These are phyloP conservation scores for Phytophthora constricta DNA, from an alignment of 352 stramenopile species.

Conservation along the genomic window DNA sequence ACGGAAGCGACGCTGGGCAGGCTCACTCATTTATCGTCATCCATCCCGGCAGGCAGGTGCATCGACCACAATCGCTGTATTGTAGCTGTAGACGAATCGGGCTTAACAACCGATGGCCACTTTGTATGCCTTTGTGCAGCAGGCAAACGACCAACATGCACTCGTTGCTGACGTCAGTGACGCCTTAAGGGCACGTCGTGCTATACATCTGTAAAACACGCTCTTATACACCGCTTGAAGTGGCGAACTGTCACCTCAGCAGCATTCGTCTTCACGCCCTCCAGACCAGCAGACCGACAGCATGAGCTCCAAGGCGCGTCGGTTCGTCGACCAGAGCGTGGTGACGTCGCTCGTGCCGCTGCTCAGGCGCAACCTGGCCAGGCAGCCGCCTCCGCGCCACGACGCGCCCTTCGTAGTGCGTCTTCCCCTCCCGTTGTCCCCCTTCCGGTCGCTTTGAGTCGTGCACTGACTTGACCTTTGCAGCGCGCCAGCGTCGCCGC, in stretches of 20 bases:
- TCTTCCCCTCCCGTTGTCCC: too few relatives aligned
- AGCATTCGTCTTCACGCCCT: constrained; percentile 10
- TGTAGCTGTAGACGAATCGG: too few relatives aligned
- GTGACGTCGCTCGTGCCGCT: constrained; percentile 55
- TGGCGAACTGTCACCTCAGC: constrained; percentile 15
- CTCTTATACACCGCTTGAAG: not conserved
- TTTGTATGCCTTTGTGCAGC: too few relatives aligned
- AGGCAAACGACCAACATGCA: too few relatives aligned
- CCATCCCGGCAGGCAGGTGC: too few relatives aligned
- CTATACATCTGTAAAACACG: not conserved
- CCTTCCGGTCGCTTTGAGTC: too few relatives aligned
- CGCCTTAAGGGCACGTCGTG: not conserved
- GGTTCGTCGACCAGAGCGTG: constrained; percentile 52
- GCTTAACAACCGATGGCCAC: too few relatives aligned
- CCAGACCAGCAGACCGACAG: constrained; percentile 2
- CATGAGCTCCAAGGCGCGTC: constrained; percentile 28
- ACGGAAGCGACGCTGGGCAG: too few relatives aligned
- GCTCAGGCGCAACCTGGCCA: constrained; percentile 64
- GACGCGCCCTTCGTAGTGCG: constrained; percentile 44
- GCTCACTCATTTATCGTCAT: too few relatives aligned
- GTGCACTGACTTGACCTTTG: too few relatives aligned
- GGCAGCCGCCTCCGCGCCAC: constrained; percentile 35
- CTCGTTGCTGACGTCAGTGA: not conserved
- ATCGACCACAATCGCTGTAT: not conserved
- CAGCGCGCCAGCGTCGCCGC: constrained; percentile 80